Evolutionary conservation across 2,329 filamentous ascomycete species (phyloP), one percentile per base, ranked within the genome.

Genomic region (Neospermospora avenae): DNA sequence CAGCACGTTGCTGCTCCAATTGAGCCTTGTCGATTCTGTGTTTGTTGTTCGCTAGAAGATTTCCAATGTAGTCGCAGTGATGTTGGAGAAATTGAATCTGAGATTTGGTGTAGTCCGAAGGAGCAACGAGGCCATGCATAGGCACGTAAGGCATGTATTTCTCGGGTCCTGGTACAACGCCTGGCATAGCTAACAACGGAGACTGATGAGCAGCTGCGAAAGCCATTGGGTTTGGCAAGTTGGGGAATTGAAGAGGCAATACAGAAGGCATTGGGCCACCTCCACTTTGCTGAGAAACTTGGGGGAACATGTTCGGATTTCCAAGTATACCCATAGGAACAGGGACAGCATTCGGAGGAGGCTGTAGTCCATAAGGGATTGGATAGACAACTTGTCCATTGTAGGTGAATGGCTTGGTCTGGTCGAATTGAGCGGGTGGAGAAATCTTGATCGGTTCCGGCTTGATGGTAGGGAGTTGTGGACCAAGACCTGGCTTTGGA

Each of bases 1-100:
- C 69, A 37, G 74, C 68, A 3, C 74, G 77, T 45, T 78, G 76
- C 25, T 73, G 67, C 61, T 80, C 76, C 70, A 84, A 79, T 35
- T 76, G 72, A 62, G 76, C 77, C 65, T 83, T 82, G 60, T 87
- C 84, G 63, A 86, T 84, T 65, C 86, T 84, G 63, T 86, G 82
- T 64, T 78, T 81, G 68, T 87, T 86, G 74, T 82, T 85, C 55
- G 80, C 78, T 46, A 87, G 71, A 65, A 87, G 84, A 61, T 83
- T 80, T 63, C 85, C 80, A 42, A 81, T 76, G 59, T 81, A 80
- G 67, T 80, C 82, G 61, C 87, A 75, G n/a, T 78, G 78, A n/a
- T 70, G 67, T 42, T 77, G 78, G 57, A 87, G 77, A 44, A 74
- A 55, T 20, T 67, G 60, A 49, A 73, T 63, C 46, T 71, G 69